Conservation (phyloP, 73 alveolate genomes). For the Paramecium primaurelia region DNA sequence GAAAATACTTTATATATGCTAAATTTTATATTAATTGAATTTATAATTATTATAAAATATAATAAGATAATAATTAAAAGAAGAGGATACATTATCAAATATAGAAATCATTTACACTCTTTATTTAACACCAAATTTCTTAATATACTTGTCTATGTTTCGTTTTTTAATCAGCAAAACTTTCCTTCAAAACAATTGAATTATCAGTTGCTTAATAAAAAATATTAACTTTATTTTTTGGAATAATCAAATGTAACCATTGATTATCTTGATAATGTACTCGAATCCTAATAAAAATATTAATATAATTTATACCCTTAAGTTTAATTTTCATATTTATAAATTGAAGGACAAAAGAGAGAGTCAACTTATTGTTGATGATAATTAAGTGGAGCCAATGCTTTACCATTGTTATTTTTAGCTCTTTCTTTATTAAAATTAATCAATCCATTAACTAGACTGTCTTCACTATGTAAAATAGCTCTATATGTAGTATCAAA, state of each 20-base stretch:
- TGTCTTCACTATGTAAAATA: not conserved
- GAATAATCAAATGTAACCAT: constrained; percentile 31
- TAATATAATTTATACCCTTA: not conserved
- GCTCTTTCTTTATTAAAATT: constrained; percentile 2
- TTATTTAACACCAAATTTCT: constrained; percentile 23
- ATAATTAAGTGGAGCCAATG: not conserved
- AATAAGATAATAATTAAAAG: not conserved
- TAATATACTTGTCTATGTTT: not conserved
- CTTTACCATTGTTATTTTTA: not conserved
- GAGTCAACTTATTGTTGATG: not conserved
- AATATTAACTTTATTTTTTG: constrained; percentile 11
- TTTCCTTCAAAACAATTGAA: not conserved
- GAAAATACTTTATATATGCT: not conserved
- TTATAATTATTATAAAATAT: not conserved
- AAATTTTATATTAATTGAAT: not conserved
- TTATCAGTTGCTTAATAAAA: not conserved
- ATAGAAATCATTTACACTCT: not conserved
- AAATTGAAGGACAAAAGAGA: not conserved
- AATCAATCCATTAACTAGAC: not conserved
- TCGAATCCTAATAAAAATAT: not conserved
- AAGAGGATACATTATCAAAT: not conserved
- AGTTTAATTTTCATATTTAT: not conserved
- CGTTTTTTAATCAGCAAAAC: not conserved
- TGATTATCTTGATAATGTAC: not conserved
- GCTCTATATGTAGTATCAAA: not conserved